Conservation (phyloP, 2,329 filamentous ascomycete genomes). For the Cercospora sesami region DNA sequence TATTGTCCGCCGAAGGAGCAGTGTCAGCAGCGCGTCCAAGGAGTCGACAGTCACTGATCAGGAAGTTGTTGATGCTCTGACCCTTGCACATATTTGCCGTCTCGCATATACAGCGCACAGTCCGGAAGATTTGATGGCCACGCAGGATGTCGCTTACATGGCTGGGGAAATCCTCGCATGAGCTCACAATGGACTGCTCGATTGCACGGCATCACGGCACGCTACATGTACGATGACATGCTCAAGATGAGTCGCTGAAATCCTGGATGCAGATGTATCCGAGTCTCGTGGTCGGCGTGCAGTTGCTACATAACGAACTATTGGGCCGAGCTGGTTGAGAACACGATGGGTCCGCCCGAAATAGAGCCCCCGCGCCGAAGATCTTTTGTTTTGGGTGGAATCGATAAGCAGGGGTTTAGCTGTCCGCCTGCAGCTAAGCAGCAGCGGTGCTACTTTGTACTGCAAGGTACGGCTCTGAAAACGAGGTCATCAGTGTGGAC, state of each 20-base stretch:
- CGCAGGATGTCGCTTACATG: neutral
- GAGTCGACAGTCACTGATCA: neutral
- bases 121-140: neutral
- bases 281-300: conserved; percentile 1
- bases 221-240: conserved; percentile 4
- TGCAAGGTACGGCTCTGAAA: conserved; percentile 1
- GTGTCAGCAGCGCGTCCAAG: neutral
- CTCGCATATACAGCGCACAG: neutral
- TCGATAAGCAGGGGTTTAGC: neutral
- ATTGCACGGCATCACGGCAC: neutral
- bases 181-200: neutral
- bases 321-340: conserved; percentile 2
- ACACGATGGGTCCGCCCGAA: neutral
- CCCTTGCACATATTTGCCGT: neutral
- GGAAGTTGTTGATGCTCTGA: neutral
- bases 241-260: neutral
- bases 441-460: conserved; percentile 4
- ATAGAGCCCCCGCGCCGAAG: conserved; percentile 4
- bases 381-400: neutral
- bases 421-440: neutral
- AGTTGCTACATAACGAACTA: neutral
- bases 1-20: neutral
- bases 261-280: neutral
- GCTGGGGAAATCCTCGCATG: neutral
- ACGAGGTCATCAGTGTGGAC: neutral